These are phyloP conservation scores for Abortiporus biennis DNA, from an alignment of 1,284 basidiomycete genomes.

Conservation along the genomic window DNA sequence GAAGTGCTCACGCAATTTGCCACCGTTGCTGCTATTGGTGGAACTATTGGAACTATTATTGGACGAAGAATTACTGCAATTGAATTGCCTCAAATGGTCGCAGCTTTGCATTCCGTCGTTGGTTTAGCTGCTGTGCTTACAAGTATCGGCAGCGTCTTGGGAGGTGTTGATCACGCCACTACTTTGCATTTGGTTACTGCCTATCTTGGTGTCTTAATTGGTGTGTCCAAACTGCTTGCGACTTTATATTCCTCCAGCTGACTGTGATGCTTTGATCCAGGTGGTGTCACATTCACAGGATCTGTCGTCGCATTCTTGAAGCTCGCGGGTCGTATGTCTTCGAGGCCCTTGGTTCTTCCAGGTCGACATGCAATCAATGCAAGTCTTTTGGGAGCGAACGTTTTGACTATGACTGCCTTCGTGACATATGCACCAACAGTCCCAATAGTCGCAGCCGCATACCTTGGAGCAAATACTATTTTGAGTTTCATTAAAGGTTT, in stretches of 20 bases:
- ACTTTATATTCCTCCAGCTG: constrained; percentile 1
- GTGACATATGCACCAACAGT: constrained; percentile 61
- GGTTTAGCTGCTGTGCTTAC: constrained; percentile 83
- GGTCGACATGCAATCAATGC: constrained; percentile 73
- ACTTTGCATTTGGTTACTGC: constrained; percentile 76
- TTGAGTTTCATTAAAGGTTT: constrained; percentile 80
- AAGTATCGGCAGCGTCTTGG: constrained; percentile 72
- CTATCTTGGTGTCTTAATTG: constrained; percentile 81
- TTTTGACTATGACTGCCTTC: constrained; percentile 69
- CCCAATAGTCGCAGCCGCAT: constrained; percentile 70
- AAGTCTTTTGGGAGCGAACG: constrained; percentile 63
- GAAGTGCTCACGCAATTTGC: constrained; percentile 74
- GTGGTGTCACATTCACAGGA: constrained; percentile 75
- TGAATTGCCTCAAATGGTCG: constrained; percentile 78
- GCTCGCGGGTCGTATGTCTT: constrained; percentile 73
- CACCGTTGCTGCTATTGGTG: constrained; percentile 68
- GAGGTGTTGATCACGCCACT: constrained; percentile 56
- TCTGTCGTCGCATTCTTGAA: constrained; percentile 87
- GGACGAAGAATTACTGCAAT: constrained; percentile 80
- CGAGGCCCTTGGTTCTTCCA: constrained; percentile 64
- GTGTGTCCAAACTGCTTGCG: constrained; percentile 27
- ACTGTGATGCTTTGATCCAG: constrained; percentile 27
- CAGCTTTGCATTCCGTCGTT: constrained; percentile 73
- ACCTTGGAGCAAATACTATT: constrained; percentile 63
- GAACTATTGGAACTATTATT: constrained; percentile 58